Evolutionary conservation across 1,284 basidiomycete species (phyloP).

Genomic region (Ustilago xerochloae): DNA sequence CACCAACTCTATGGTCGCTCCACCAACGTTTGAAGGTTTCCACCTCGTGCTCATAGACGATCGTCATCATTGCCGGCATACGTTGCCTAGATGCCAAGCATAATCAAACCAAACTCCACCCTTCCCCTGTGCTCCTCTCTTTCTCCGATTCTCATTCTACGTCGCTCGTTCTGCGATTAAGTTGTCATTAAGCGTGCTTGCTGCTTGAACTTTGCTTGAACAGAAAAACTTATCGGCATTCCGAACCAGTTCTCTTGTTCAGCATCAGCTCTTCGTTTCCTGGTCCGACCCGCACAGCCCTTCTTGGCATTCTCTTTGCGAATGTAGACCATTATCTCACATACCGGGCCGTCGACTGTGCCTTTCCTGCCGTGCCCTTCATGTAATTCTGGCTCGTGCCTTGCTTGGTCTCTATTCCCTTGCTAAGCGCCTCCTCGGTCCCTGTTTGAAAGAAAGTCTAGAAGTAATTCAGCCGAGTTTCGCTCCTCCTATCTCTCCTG

Average conservation of each 20-base stretch:
- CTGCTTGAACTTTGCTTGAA: background rate
- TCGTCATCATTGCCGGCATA: background rate
- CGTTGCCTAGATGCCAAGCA: constrained; percentile 21
- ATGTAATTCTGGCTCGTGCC: constrained; percentile 4
- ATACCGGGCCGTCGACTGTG: too few relatives aligned
- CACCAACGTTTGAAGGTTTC: constrained; percentile 21
- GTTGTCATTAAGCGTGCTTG: background rate
- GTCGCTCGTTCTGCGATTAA: constrained; percentile 2
- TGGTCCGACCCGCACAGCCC: constrained; percentile 19
- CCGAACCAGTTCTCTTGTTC: constrained; percentile 1
- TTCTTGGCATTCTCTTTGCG: constrained; percentile 37
- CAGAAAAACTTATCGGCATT: background rate
- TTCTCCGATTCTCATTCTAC: background rate
- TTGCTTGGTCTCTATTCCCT: background rate
- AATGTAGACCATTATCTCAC: constrained; percentile 6
- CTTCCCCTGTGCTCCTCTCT: background rate
- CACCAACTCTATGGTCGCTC: constrained; percentile 22
- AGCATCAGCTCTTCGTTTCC: constrained; percentile 9
- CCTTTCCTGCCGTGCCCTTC: background rate
- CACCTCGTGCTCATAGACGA: background rate
- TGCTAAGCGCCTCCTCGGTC: background rate
- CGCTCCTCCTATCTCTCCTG: background rate
- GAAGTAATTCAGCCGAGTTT: background rate
- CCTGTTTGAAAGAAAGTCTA: background rate
- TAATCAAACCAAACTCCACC: constrained; percentile 8